Evolutionary conservation across 2,329 filamentous ascomycete genomes (phyloP), one percentile per base, ranked within the genome.

Genomic region (Claviceps africana): DNA sequence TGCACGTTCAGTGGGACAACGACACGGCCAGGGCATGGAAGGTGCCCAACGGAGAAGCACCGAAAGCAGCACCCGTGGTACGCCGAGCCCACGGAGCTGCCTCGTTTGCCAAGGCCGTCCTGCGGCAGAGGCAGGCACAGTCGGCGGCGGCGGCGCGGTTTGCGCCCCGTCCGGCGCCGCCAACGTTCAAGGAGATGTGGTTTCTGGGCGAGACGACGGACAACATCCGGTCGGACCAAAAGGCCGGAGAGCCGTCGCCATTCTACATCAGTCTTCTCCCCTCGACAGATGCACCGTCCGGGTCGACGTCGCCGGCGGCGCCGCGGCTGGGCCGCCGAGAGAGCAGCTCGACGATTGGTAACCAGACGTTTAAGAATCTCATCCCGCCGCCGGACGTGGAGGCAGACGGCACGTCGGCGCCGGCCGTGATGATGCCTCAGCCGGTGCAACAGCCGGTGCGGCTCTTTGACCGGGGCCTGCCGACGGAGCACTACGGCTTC

Each of bases 181-280:
- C 84, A 0, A 70, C 68, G n/a, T 71, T 79, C 28, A 71, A 79
- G 40, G 90, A 97, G 54, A 84, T 88, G 67, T 77, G 72, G 56
- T 95, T 96, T 61, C 67, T 96, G 8, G 89, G 90, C 4, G 86
- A 89, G 62, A 90, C 87, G 0, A 95, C 89, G 0, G 91, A 97
- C 61, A 76, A 77, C 0, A 81, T 87, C 55, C 72, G 76, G 13
- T 74, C 76, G 0, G 61, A 77, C 43, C 69, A 82, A 4, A 95
- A 91, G 65, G 82, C 83, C 1, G 90, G 90, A 57, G 90, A 95
- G 68, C 77, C 83, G 9, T 94, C 91, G 0, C 90, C 91, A 0
- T 95, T 96, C 67, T 95, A 85, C 65, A 85, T 95, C 58, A 88
- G 82, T 30, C 74, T 95, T 51, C 69, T 89, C 11, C 65, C 71